Conservation (phyloP, 225 moss, liverwort and hornwort species). For the Polytrichum commune region DNA sequence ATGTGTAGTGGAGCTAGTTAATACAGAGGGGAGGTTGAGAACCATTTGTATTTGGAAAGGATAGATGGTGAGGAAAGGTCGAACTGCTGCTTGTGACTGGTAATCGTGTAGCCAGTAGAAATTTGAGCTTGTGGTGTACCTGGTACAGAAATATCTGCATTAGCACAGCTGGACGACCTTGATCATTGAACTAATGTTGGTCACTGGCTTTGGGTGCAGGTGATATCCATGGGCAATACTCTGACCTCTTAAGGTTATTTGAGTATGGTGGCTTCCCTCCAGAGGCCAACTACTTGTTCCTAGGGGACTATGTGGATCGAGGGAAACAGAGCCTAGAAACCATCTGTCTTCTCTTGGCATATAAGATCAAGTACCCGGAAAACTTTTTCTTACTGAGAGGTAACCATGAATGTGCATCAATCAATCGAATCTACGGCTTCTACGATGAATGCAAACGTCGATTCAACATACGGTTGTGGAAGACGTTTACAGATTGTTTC, state of each 20-base stretch:
- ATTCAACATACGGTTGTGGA: constrained; percentile 99
- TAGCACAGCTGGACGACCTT: no score
- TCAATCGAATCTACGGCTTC: constrained; percentile 99
- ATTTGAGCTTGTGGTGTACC: no score
- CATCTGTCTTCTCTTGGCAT: constrained; percentile 93
- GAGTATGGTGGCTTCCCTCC: constrained; percentile 99
- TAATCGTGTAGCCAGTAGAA: no score
- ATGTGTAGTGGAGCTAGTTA: no score
- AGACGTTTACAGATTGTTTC: constrained; percentile 99
- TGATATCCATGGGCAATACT: constrained; percentile 99
- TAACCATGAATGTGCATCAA: constrained; percentile 98
- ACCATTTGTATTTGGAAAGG: no score
- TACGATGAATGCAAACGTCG: constrained; percentile 99
- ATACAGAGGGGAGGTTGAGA: no score
- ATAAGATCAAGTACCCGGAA: constrained; percentile 99
- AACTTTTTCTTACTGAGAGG: constrained; percentile 98
- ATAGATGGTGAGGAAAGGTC: no score
- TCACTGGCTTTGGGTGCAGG: constrained; percentile 40
- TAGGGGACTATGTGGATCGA: constrained; percentile 98
- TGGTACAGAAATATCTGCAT: no score
- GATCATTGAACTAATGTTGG: no score
- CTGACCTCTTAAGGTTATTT: constrained; percentile 98
- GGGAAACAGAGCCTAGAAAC: constrained; percentile 99
- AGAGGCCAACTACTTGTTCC: constrained; percentile 97
- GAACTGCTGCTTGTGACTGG: no score